A percentile compares a stretch with the other conserved stretches of the same genome.
Evolutionary conservation across 2,329 filamentous ascomycete species (phyloP).

Genomic region (Fusarium anthophilum): DNA sequence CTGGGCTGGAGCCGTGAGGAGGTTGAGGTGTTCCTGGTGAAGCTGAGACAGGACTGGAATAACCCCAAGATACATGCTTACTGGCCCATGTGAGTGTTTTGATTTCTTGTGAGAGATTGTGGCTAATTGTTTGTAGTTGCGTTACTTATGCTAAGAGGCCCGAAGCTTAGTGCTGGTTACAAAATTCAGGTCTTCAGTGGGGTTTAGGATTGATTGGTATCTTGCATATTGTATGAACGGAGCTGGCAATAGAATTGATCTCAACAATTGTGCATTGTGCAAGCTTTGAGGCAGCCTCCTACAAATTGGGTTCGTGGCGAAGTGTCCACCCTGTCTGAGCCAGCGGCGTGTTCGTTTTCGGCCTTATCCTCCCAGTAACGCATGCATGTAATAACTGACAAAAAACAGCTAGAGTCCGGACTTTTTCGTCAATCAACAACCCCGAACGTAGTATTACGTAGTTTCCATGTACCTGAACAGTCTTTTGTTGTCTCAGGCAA

Average conservation of each 20-base stretch:
- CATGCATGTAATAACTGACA: not conserved
- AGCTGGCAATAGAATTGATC: not conserved
- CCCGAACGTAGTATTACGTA: no score
- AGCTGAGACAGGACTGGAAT: conserved; percentile 26
- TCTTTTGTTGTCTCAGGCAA: rapidly evolving
- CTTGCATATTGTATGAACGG: rapidly evolving
- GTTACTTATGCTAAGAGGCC: conserved; percentile 30
- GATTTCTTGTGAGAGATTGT: rapidly evolving
- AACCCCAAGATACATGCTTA: conserved; percentile 30
- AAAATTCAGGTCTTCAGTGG: not conserved
- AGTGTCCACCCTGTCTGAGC: no score
- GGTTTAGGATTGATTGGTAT: not conserved
- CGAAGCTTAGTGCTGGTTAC: not conserved
- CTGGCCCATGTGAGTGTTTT: conserved; percentile 25
- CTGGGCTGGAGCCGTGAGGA: conserved; percentile 31
- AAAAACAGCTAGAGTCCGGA: rapidly evolving
- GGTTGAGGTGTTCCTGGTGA: conserved; percentile 14
- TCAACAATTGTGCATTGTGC: not conserved
- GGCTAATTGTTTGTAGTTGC: conserved; percentile 19
- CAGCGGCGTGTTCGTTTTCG: not conserved
- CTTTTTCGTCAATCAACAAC: no score
- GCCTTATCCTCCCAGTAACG: no score
- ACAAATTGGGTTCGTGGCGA: not conserved
- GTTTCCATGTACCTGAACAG: rapidly evolving
- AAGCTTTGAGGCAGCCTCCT: not conserved